Percentiles rank a stretch among this genome's conserved stretches.
These are phyloP conservation scores for Helianthus annuus DNA, from an alignment of 129 eudicot species.

Conservation along the genomic window HanXRQr2.0-SUNRISE NC_035444.2:87163165-87163664, in stretches of 20 bases:
- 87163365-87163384: no score
- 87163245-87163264: background rate
- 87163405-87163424: no score
- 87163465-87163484: no score
- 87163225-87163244: background rate
- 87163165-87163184: background rate
- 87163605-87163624: background rate
- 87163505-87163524: constrained; percentile 1
- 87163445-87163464: no score
- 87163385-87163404: no score
- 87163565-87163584: background rate
- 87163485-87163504: background rate
- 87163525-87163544: background rate
- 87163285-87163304: background rate
- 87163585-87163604: background rate
- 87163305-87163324: background rate
- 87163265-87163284: background rate
- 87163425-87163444: no score
- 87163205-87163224: background rate
- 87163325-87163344: background rate
- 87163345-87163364: background rate
- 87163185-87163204: background rate
- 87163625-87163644: constrained; percentile 9
- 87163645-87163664: constrained; percentile 21
- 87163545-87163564: background rate